Base-by-base conservation (phyloP, 2,329 filamentous ascomycete genomes). In the Cordyceps cateniannulata region DNA sequence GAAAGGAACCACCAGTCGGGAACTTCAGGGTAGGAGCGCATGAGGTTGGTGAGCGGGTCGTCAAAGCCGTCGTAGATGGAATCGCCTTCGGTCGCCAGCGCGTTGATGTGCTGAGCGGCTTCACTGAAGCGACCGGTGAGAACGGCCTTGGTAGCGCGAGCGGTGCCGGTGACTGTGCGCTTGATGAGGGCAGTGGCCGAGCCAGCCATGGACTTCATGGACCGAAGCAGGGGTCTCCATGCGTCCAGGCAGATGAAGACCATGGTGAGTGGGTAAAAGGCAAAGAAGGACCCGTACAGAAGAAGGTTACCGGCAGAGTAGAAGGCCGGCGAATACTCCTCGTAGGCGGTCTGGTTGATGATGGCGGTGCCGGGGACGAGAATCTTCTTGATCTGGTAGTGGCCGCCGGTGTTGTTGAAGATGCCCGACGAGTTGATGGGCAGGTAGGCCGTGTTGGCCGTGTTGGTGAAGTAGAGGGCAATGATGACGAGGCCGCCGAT, bases 401-500 rank as follows among this genome's bases (percentile, higher is more conserved):
- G 65, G 0, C 68, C 73, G 1, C 72, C 77, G 4, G 75, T 73
- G 60, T 81, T 78, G 49, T 77, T 74, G 44, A 79, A 81, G n/a
- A 77, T 76, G 0, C 70, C 69, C 2, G 73, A 75, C 0, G 77
- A 77, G 69, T 81, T 81, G 66, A 80, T 79, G 7, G 79, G 79
- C 6, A 81, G 69, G 42, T 78, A 81, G 0, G 72, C 76, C 0
- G 77, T 75, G 60, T 75, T 71, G 64, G 75, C 76, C 44, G 75
- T 75, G 62, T 79, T 80, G 25, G 48, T 70, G 67, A 44, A 52
- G 25, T 62, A 62, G 5, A 62, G 25, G n/a, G 44, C 60, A n/a
- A 62, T 42, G 27, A 62, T 62, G 16, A 62, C 32, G 8, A 62
- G 27, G 14, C 52, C 52, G 8, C 52, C 60, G 5, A 62, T n/a